Percentiles rank a stretch among this genome's conserved stretches.
phyloP scores from a whole-genome alignment of 2,329 filamentous ascomycete genomes.

The Shiraia sp. region DNA sequence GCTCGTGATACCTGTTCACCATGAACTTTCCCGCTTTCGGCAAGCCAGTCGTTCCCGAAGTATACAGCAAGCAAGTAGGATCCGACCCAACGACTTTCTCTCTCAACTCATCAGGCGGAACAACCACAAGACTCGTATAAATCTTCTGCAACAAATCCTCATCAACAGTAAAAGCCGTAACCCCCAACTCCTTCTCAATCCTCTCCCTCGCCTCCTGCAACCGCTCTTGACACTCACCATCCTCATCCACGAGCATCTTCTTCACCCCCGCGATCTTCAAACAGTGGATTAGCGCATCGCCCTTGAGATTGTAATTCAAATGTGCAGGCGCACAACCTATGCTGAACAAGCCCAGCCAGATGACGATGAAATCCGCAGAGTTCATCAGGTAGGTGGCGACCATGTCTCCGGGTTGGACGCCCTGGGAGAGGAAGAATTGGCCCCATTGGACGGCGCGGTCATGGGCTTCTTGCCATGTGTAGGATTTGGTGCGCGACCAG shows the following conservation, averaged over 20 bases:
- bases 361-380: slow-evolving; percentile 66
- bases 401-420: slow-evolving; percentile 64
- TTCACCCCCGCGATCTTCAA: slow-evolving; percentile 60
- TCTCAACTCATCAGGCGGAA: slow-evolving; percentile 60
- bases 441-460: slow-evolving; percentile 36
- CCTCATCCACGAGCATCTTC: slow-evolving; percentile 62
- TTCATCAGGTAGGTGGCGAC: slow-evolving; percentile 70
- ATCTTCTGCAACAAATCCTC: slow-evolving; percentile 21
- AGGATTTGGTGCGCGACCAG: slow-evolving; percentile 64
- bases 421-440: slow-evolving; percentile 47
- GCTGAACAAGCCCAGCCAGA: slow-evolving; percentile 66
- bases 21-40: slow-evolving; percentile 58
- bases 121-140: slow-evolving; percentile 16
- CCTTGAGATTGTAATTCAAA: slow-evolving; percentile 70
- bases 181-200: slow-evolving; percentile 24
- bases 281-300: slow-evolving; percentile 67
- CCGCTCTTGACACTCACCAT: slow-evolving; percentile 34
- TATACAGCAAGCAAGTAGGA: slow-evolving; percentile 70
- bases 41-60: slow-evolving; percentile 73
- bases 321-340: slow-evolving; percentile 70
- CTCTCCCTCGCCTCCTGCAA: slow-evolving; percentile 18
- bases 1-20: slow-evolving; percentile 31
- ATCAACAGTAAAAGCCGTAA: slow-evolving; percentile 23
- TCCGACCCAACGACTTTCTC: slow-evolving; percentile 54
- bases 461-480: slow-evolving; percentile 37